Conservation (phyloP, 768 basidiomycete genomes). For the Pisolithus microcarpus region DNA sequence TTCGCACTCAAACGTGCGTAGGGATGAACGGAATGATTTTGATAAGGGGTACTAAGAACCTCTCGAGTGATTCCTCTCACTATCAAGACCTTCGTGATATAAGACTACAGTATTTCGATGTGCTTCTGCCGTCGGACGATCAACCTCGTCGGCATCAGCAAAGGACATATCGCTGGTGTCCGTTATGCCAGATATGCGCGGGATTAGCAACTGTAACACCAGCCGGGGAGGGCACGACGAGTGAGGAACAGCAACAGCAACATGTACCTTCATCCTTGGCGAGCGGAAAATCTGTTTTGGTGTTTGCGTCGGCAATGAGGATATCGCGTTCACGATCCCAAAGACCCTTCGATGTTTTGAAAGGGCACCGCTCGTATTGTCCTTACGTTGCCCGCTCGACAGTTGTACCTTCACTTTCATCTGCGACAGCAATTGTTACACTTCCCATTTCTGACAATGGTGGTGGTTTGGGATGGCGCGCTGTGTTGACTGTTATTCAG, state of each 20-base stretch:
- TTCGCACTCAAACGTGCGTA: too few relatives aligned
- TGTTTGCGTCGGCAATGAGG: constrained; percentile 4
- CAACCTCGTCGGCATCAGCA: neutral
- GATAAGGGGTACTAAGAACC: too few relatives aligned
- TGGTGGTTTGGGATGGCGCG: constrained; percentile 57
- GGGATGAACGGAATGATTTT: too few relatives aligned
- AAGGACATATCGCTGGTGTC: constrained; percentile 50
- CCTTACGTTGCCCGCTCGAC: constrained; percentile 77
- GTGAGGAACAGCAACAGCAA: too few relatives aligned
- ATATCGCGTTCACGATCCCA: constrained; percentile 11
- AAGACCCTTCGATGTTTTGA: constrained; percentile 64
- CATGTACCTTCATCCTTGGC: too few relatives aligned
- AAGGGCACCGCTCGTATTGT: constrained; percentile 81
- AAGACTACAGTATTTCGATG: too few relatives aligned
- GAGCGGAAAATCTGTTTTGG: constrained; percentile 10
- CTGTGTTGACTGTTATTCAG: constrained; percentile 58
- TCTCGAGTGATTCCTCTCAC: too few relatives aligned
- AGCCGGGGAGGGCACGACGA: too few relatives aligned
- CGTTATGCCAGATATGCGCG: constrained; percentile 74
- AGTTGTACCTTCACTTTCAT: constrained; percentile 48
- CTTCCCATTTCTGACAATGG: constrained; percentile 18
- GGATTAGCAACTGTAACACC: constrained; percentile 39
- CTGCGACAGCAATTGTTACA: constrained; percentile 3
- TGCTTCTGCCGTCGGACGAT: constrained; percentile 9
- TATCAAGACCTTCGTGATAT: too few relatives aligned